Percentiles rank a stretch among this genome's conserved stretches.
Evolutionary conservation across 805 yeast genomes (phyloP).

Genomic region (Yarrowia yakushimensis): DNA sequence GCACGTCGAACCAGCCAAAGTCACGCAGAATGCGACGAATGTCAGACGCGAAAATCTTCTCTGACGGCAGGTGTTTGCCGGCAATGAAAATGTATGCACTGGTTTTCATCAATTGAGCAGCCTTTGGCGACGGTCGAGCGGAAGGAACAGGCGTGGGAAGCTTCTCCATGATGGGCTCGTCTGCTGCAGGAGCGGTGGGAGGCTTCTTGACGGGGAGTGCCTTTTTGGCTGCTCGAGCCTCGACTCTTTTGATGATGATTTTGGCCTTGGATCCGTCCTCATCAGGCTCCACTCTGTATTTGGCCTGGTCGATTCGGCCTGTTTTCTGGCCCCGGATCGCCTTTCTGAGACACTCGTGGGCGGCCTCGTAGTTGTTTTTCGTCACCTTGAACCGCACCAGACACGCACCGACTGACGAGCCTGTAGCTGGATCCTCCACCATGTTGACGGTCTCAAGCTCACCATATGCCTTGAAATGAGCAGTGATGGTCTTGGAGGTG

Average conservation of each 20-base stretch:
- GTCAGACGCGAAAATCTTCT: slow-evolving; percentile 50
- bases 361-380: slow-evolving; percentile 44
- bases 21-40: slow-evolving; percentile 55
- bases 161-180: background rate
- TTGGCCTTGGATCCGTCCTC: slow-evolving; percentile 37
- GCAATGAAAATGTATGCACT: slow-evolving; percentile 34
- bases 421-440: slow-evolving; percentile 67
- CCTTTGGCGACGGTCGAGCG: background rate
- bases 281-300: slow-evolving; percentile 39
- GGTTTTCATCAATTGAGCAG: slow-evolving; percentile 26
- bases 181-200: slow-evolving; percentile 17
- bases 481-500: slow-evolving; percentile 26
- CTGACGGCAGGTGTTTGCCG: slow-evolving; percentile 33
- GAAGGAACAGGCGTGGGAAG: slow-evolving; percentile 21
- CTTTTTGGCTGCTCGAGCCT: slow-evolving; percentile 18
- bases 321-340: slow-evolving; percentile 46
- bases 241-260: slow-evolving; percentile 20
- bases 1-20: slow-evolving; percentile 63
- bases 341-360: slow-evolving; percentile 46
- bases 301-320: slow-evolving; percentile 52
- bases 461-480: slow-evolving; percentile 55
- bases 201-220: slow-evolving; percentile 2
- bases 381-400: slow-evolving; percentile 61
- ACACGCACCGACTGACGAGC: slow-evolving; percentile 74
- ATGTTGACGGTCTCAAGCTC: slow-evolving; percentile 55